Conservation (phyloP, 148 eudicot genomes). For the Rhododendron kiyosumense region DNA sequence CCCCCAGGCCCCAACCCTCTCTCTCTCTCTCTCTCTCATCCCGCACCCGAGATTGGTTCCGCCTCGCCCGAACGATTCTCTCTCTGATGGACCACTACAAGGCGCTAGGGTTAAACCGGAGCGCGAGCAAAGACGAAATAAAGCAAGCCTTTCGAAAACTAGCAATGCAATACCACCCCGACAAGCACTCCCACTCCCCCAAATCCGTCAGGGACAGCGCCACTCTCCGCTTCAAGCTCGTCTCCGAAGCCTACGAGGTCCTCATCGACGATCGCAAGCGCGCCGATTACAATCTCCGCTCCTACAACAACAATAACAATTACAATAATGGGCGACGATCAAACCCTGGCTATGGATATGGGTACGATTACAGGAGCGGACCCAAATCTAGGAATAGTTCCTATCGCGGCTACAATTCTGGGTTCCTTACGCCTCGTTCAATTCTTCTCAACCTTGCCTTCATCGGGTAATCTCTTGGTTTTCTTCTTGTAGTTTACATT, state of each 20-base stretch:
- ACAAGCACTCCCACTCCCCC: slow-evolving; percentile 64
- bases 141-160: slow-evolving; percentile 70
- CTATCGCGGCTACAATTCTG: neutral
- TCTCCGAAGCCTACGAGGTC: slow-evolving; percentile 83
- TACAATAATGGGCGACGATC: neutral
- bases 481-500: neutral
- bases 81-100: slow-evolving; percentile 66
- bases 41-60: neutral
- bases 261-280: slow-evolving; percentile 79
- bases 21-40: neutral
- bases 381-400: neutral
- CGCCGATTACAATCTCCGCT: slow-evolving; percentile 47
- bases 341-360: neutral
- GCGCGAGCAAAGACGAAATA: slow-evolving; percentile 63
- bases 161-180: slow-evolving; percentile 88
- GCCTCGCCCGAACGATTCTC: neutral
- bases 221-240: slow-evolving; percentile 62
- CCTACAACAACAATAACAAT: neutral
- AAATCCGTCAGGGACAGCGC: slow-evolving; percentile 47
- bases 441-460: slow-evolving; percentile 61
- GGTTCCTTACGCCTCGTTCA: neutral
- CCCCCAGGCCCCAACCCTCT: neutral
- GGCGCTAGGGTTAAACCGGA: slow-evolving; percentile 44
- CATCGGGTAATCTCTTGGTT: slow-evolving; percentile 44
- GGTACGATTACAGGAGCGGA: neutral